Conservation (phyloP, 2,329 filamentous ascomycete genomes). For the Cladobotryum mycophilum region DNA sequence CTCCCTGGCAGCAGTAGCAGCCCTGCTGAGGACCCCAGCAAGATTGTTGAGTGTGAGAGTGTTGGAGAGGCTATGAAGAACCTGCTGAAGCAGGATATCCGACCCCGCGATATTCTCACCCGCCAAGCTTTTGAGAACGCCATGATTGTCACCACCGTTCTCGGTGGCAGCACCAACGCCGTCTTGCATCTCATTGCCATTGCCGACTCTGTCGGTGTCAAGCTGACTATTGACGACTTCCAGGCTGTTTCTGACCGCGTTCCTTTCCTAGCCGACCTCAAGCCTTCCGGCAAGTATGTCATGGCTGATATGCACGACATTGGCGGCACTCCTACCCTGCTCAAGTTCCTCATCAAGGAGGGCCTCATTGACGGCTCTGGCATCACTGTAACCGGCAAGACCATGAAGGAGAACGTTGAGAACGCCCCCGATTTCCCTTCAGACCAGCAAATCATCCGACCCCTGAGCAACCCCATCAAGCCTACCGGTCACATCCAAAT, state of each 20-base stretch:
- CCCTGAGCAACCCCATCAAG: conserved; percentile 79
- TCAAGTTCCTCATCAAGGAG: conserved; percentile 80
- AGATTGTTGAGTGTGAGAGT: conserved; percentile 64
- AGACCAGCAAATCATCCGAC: conserved; percentile 76
- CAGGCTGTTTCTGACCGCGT: conserved; percentile 72
- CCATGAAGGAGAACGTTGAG: conserved; percentile 76
- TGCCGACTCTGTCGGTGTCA: conserved; percentile 72
- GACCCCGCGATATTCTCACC: conserved; percentile 71
- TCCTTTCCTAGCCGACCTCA: conserved; percentile 75
- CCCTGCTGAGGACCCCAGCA: conserved; percentile 66
- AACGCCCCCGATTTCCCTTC: conserved; percentile 66
- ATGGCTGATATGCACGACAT: conserved; percentile 82
- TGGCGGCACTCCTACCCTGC: conserved; percentile 78
- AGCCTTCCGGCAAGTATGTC: conserved; percentile 81
- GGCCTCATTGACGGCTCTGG: conserved; percentile 75
- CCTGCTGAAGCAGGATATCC: conserved; percentile 69
- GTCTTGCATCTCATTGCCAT: conserved; percentile 82
- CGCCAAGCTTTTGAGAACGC: conserved; percentile 77
- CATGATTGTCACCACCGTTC: conserved; percentile 76
- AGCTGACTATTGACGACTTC: conserved; percentile 81
- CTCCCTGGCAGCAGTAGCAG: conserved; percentile 77
- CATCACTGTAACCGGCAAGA: conserved; percentile 83
- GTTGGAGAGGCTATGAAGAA: conserved; percentile 70
- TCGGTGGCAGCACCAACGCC: conserved; percentile 79
- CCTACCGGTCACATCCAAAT: conserved; percentile 83